Base-by-base conservation (phyloP, 139 green algal genomes). In the Ettlia oleoabundans region DNA sequence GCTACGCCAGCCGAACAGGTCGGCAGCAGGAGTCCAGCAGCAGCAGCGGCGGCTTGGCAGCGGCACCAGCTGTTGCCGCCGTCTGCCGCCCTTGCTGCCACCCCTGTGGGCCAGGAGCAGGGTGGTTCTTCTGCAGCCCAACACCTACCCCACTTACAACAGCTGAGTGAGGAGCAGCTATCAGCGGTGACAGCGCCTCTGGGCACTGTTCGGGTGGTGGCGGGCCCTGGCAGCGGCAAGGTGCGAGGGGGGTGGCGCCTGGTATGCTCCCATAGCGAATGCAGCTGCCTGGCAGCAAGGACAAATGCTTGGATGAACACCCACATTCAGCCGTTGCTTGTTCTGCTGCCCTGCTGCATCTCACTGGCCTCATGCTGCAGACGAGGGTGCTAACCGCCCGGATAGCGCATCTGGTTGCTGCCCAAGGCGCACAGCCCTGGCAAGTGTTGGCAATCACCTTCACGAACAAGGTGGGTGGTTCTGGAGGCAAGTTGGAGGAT, bases 361-460 rank as follows among this genome's bases (percentile, higher is more conserved):
- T 37, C 7, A 10, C 37, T 32, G 24, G n/a, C 24, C 13, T 18
- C 1, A 4, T 21, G 22, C 38, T 63, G 42, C 73, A 80, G 84
- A 98, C 94, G 52, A 87, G 90, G 15, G 89, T 95, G 41, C 87
- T 98, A 18, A 92, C 90, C 6, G 70, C 85, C 3, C 88, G 94
- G 5, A 89, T 92, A 1, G 85, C 79, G 10, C 83, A 93, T 21
- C 86, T 98, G 2, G 79, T 96, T 7, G 33, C 78, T 8, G 52
- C 82, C 32, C 47, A 87, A 21, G 75, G 69, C 9, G 84, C 89
- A 5, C 52, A 70, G 51, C 88, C 92, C 18, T 88, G 53, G 42
- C 40, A 90, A 21, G 86, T 94, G 32, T 78, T 95, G 75, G 89
- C 90, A 65, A 94, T 97, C 82, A 97, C 93, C 26, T 97, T 97